Conservation (phyloP, 75 land plant genomes). For the Pinus tabuliformis region DNA sequence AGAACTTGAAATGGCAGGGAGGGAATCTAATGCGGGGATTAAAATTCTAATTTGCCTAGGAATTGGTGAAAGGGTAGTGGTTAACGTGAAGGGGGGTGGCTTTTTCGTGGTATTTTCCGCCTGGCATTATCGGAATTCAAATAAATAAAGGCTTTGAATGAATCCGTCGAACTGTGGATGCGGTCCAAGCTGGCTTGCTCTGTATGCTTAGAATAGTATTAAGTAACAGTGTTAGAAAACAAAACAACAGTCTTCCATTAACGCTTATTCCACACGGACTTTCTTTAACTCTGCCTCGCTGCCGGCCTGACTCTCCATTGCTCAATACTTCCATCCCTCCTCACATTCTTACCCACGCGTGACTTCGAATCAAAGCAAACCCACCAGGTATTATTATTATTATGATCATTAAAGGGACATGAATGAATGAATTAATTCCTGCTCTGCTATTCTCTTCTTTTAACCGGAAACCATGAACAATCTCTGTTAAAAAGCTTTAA, state of each 20-base stretch:
- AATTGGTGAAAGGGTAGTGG: not conserved
- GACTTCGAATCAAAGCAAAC: slow-evolving; percentile 17
- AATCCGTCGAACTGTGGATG: slow-evolving; percentile 9
- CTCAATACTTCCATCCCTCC: not conserved
- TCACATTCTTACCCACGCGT: slow-evolving; percentile 1
- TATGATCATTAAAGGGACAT: not conserved
- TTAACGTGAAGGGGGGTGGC: not conserved
- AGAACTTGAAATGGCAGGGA: too few species aligned
- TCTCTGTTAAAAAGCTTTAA: not conserved
- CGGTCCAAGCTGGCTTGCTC: slow-evolving; percentile 17
- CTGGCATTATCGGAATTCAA: slow-evolving; percentile 2
- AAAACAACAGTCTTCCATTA: not conserved
- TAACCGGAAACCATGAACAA: too few species aligned
- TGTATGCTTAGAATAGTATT: slow-evolving; percentile 12
- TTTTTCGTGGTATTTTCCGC: slow-evolving; percentile 15
- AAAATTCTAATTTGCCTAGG: not conserved
- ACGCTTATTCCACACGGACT: not conserved
- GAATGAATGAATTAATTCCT: not conserved
- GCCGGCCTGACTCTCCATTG: not conserved
- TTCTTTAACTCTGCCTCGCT: not conserved
- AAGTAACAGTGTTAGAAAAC: not conserved
- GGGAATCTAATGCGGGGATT: too few species aligned
- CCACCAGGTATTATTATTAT: slow-evolving; percentile 10
- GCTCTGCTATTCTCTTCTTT: not conserved
- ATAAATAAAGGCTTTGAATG: slow-evolving; percentile 1